A percentile compares a stretch with the other conserved stretches of the same genome.
Evolutionary conservation across 495 filamentous ascomycete genomes (phyloP).

Genomic region (Neurospora intermedia): DNA sequence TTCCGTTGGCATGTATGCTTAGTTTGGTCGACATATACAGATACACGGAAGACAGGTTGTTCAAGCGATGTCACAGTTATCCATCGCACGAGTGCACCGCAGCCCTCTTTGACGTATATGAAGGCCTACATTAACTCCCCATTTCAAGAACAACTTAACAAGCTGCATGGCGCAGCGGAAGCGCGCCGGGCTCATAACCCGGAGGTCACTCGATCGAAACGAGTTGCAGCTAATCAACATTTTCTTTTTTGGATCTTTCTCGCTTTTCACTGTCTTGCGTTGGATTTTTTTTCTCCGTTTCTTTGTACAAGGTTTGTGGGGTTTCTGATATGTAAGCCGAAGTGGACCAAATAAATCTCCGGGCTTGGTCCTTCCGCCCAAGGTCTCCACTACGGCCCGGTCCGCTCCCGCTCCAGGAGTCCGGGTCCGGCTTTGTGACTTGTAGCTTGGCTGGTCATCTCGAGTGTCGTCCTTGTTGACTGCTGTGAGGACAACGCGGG

Average conservation of each 20-base stretch:
- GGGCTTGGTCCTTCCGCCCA: not conserved
- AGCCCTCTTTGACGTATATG: not conserved
- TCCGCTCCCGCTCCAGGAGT: not conserved
- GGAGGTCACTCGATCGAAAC: conserved; percentile 24
- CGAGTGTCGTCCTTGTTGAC: not conserved
- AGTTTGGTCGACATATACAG: not conserved
- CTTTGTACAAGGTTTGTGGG: not conserved
- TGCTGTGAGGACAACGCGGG: not conserved
- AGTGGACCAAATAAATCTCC: not conserved
- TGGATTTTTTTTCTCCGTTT: not conserved
- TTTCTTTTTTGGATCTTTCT: not conserved
- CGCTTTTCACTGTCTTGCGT: not conserved
- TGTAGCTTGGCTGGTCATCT: not conserved
- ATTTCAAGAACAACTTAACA: not conserved
- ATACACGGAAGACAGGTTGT: not conserved
- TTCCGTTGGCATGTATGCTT: no score
- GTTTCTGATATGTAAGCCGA: not conserved
- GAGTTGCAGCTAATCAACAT: conserved; percentile 11
- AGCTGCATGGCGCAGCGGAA: conserved; percentile 20
- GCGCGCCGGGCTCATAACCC: conserved; percentile 23
- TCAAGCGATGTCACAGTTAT: not conserved
- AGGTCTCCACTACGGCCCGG: not conserved
- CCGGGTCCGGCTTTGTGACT: not conserved
- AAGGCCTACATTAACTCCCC: not conserved
- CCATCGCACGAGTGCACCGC: not conserved